These are phyloP conservation scores for Xylaria acuta DNA, from an alignment of 495 filamentous ascomycete genomes.

Conservation along the genomic window DNA sequence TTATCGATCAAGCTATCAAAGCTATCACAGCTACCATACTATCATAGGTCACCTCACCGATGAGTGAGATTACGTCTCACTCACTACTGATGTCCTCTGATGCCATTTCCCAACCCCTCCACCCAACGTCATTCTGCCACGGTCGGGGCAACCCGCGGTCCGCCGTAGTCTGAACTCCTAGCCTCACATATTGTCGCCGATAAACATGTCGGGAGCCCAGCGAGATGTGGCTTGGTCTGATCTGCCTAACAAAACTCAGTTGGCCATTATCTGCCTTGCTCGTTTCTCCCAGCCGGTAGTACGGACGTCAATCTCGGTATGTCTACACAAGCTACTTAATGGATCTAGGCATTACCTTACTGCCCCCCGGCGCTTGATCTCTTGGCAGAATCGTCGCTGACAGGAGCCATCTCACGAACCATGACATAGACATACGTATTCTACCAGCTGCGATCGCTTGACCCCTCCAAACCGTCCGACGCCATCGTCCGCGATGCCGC, in stretches of 20 bases:
- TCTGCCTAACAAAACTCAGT: constrained; percentile 67
- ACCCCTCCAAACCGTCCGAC: constrained; percentile 58
- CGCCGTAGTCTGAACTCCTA: constrained; percentile 4
- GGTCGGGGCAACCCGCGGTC: background rate
- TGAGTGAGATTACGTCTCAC: background rate
- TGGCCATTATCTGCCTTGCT: constrained; percentile 66
- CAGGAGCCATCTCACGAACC: constrained; percentile 1
- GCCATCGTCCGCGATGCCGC: constrained; percentile 69
- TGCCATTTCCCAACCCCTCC: background rate
- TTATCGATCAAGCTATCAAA: constrained; percentile 3
- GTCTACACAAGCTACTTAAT: background rate
- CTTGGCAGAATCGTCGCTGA: background rate
- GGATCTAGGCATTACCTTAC: background rate
- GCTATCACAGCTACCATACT: background rate
- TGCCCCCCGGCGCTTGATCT: background rate
- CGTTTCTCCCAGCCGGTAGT: constrained; percentile 70
- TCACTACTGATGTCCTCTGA: background rate
- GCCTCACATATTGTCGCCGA: too few species aligned
- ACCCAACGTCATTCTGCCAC: background rate
- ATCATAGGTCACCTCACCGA: background rate
- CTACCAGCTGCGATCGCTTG: constrained; percentile 66
- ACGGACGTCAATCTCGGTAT: constrained; percentile 63
- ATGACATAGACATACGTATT: constrained; percentile 60
- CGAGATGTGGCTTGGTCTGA: constrained; percentile 57
- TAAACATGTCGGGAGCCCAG: constrained; percentile 3